Evolutionary conservation across 768 basidiomycete genomes (phyloP).

Genomic region (Kwoniella pini): DNA sequence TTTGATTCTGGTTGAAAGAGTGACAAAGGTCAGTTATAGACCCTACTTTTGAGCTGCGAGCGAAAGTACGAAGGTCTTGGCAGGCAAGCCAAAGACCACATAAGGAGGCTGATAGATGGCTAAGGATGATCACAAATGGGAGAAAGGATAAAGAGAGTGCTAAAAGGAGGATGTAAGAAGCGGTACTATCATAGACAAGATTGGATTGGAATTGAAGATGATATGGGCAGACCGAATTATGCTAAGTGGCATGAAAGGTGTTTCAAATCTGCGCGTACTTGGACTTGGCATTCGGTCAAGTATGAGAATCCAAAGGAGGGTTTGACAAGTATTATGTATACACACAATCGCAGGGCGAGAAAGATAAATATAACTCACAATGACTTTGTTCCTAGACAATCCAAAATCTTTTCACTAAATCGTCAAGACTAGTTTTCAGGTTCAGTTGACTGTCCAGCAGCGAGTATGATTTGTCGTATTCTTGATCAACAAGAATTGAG

Average conservation of each 20-base stretch:
- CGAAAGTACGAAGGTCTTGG: background rate
- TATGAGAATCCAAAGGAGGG: slow-evolving; percentile 1
- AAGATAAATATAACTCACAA: slow-evolving; percentile 1
- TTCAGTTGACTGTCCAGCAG: slow-evolving; percentile 16
- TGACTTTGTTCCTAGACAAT: background rate
- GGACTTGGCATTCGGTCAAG: background rate
- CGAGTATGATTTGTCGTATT: background rate
- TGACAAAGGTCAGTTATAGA: slow-evolving; percentile 5
- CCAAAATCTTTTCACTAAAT: background rate
- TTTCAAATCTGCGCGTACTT: background rate
- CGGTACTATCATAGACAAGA: background rate
- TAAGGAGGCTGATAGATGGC: background rate
- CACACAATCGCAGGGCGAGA: background rate
- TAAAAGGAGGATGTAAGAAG: background rate
- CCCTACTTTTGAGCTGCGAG: background rate
- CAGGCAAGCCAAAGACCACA: background rate
- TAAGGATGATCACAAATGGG: background rate
- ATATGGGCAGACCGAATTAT: background rate
- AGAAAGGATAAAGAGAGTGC: background rate
- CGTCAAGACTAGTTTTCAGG: background rate
- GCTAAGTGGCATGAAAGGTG: background rate
- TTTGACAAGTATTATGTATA: background rate
- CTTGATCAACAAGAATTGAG: slow-evolving; percentile 1
- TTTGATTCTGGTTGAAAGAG: background rate
- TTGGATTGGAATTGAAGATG: background rate